A percentile compares a stretch with the other conserved stretches of the same genome.
Evolutionary conservation across 176 grass and related monocot species (phyloP).

Genomic region (Oryza nivara): DNA sequence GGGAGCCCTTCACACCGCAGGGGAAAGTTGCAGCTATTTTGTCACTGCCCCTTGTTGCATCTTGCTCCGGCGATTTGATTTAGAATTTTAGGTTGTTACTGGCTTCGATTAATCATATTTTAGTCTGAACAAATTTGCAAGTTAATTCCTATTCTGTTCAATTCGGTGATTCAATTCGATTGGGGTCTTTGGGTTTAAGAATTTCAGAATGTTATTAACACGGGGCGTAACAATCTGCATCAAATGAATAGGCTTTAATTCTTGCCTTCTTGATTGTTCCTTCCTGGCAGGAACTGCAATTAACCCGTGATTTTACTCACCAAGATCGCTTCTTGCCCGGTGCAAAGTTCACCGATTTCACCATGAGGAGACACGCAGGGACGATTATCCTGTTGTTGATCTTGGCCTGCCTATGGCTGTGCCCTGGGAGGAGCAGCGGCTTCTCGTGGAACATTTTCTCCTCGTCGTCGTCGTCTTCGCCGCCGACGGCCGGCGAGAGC

Average conservation of each 20-base stretch:
- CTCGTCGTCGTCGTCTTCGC: background rate
- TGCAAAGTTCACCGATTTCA: background rate
- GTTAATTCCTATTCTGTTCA: background rate
- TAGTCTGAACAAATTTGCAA: background rate
- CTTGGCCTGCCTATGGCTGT: conserved; percentile 24
- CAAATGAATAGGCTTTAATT: conserved; percentile 23
- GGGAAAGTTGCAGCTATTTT: background rate
- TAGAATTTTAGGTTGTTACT: conserved; percentile 26
- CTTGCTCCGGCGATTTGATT: background rate
- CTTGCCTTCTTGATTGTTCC: conserved; percentile 20
- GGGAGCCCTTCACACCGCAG: conserved; percentile 15
- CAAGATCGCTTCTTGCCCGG: background rate
- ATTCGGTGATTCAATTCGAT: background rate
- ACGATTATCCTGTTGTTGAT: background rate
- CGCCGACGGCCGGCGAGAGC: background rate
- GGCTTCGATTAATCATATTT: background rate
- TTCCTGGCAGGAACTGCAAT: conserved; percentile 33
- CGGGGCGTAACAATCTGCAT: background rate
- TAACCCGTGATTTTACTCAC: background rate
- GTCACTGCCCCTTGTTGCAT: background rate
- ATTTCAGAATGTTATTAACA: conserved; percentile 8
- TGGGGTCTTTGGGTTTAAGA: background rate
- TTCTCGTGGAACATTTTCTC: conserved; percentile 53
- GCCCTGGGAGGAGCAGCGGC: background rate
- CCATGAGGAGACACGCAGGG: conserved; percentile 15